These are phyloP conservation scores for Komagataea norvegica DNA, from an alignment of 1,139 yeast species.

Conservation along the genomic window DNA sequence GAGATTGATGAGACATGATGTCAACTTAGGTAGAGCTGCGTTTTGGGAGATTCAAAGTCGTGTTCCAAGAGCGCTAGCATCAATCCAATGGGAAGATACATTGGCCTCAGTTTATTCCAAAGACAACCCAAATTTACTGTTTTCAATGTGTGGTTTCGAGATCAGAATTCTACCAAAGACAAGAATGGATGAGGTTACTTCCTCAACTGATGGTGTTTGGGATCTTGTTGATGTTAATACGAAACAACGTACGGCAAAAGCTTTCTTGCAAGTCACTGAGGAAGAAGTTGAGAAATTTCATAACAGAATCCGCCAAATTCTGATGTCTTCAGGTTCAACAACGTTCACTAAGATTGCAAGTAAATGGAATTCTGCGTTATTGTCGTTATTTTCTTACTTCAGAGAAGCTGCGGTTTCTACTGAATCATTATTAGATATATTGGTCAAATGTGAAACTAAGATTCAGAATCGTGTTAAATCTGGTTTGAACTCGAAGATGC, in stretches of 20 bases:
- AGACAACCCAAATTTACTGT: constrained; percentile 83
- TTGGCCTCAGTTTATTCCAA: constrained; percentile 84
- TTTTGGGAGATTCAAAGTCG: constrained; percentile 87
- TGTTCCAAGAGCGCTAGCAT: constrained; percentile 68
- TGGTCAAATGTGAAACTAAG: constrained; percentile 90
- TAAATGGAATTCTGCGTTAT: constrained; percentile 92
- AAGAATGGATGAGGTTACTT: constrained; percentile 47
- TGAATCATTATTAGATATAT: constrained; percentile 65
- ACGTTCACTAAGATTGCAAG: constrained; percentile 93
- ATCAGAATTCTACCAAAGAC: constrained; percentile 77
- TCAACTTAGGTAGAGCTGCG: constrained; percentile 84
- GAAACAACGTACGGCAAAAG: constrained; percentile 86
- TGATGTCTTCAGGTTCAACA: constrained; percentile 94
- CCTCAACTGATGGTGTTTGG: constrained; percentile 84
- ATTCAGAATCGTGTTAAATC: constrained; percentile 92
- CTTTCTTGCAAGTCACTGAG: constrained; percentile 77
- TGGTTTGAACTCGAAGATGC: constrained; percentile 97
- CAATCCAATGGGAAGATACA: constrained; percentile 76
- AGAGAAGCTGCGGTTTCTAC: constrained; percentile 93
- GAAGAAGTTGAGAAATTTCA: constrained; percentile 77
- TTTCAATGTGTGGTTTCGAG: constrained; percentile 94
- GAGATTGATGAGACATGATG: constrained; percentile 89
- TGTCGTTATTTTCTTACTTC: constrained; percentile 81
- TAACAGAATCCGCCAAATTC: constrained; percentile 79
- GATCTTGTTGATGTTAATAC: constrained; percentile 67